Evolutionary conservation across 805 yeast species (phyloP).

Genomic region (Candida broadrunensis): DNA sequence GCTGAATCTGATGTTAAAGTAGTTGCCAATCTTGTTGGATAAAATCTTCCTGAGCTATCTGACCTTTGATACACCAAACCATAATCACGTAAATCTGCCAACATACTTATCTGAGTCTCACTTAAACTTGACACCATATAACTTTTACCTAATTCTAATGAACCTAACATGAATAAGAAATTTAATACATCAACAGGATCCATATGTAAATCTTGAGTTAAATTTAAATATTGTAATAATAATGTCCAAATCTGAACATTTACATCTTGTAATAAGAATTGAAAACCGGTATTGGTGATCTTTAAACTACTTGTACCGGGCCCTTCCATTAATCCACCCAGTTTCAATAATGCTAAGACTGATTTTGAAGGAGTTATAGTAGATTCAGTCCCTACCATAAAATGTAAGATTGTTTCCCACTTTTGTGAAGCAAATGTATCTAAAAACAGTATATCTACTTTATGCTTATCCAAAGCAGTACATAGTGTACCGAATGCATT

Average conservation of each 20-base stretch:
- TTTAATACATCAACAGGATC: slow-evolving; percentile 95
- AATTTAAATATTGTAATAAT: slow-evolving; percentile 78
- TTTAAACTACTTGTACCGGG: slow-evolving; percentile 40
- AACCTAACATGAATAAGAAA: slow-evolving; percentile 90
- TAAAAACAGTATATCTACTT: slow-evolving; percentile 61
- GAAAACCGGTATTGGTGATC: slow-evolving; percentile 92
- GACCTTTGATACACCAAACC: slow-evolving; percentile 75
- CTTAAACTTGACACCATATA: slow-evolving; percentile 70
- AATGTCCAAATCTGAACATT: slow-evolving; percentile 95
- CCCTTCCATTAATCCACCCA: slow-evolving; percentile 87
- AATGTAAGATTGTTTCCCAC: slow-evolving; percentile 95
- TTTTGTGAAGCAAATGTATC: slow-evolving; percentile 79
- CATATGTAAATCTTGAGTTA: slow-evolving; percentile 82
- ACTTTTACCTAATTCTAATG: slow-evolving; percentile 85
- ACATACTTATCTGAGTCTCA: slow-evolving; percentile 79
- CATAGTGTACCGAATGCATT: slow-evolving; percentile 77
- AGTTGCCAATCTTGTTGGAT: slow-evolving; percentile 89
- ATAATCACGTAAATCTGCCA: slow-evolving; percentile 86
- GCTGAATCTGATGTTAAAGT: slow-evolving; percentile 83
- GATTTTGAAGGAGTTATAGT: slow-evolving; percentile 72
- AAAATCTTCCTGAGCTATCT: slow-evolving; percentile 61
- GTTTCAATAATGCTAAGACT: slow-evolving; percentile 70
- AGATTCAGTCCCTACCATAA: slow-evolving; percentile 92
- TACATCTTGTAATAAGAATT: slow-evolving; percentile 86
- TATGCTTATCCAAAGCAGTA: slow-evolving; percentile 47